phyloP scores from a whole-genome alignment of 257 asterid genomes.

The Echites panduratus region DNA sequence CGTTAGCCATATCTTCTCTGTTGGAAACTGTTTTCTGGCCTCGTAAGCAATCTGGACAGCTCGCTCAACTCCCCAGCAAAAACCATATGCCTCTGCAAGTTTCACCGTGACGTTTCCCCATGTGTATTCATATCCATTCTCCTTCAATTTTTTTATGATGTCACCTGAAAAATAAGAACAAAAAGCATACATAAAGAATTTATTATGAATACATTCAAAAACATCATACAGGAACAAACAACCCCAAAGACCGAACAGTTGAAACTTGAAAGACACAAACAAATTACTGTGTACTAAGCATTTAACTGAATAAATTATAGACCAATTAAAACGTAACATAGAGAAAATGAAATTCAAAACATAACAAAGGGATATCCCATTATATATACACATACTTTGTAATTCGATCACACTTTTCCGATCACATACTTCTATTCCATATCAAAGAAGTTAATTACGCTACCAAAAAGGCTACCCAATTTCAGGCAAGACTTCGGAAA shows the following conservation, averaged over 20 bases:
- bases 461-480: background rate
- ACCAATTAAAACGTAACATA: background rate
- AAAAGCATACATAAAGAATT: constrained; percentile 6
- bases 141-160: constrained; percentile 75
- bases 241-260: no score
- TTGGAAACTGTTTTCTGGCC: constrained; percentile 82
- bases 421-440: background rate
- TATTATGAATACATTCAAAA: background rate
- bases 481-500: background rate
- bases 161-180: constrained; percentile 57
- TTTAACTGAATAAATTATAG: background rate
- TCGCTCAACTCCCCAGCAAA: constrained; percentile 99
- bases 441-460: background rate
- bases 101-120: constrained; percentile 90
- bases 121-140: constrained; percentile 64
- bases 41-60: constrained; percentile 99
- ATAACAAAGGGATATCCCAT: background rate
- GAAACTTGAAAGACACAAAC: background rate
- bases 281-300: no score
- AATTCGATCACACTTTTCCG: background rate
- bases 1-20: constrained; percentile 85
- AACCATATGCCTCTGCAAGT: constrained; percentile 94
- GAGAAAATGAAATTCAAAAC: background rate
- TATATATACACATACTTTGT: background rate
- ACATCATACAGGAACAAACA: background rate